These are phyloP conservation scores for Bipolaris bicolor DNA, from an alignment of 2,329 filamentous ascomycete genomes.

Conservation along the genomic window DNA sequence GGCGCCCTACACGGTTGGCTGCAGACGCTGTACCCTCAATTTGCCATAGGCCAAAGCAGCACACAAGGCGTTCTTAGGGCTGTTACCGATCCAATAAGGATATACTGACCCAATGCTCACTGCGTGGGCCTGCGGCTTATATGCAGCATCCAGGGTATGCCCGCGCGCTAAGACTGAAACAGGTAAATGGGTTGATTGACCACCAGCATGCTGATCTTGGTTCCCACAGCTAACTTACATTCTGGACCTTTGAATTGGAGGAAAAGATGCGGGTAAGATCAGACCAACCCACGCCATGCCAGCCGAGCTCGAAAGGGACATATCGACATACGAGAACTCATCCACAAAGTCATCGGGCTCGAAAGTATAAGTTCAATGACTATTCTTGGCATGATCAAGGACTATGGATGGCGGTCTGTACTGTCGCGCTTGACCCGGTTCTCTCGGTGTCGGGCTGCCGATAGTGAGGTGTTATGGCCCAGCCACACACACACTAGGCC, in stretches of 20 bases:
- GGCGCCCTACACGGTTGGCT: neutral
- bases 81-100: slow-evolving; percentile 16
- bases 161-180: slow-evolving; percentile 19
- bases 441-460: slow-evolving; percentile 2
- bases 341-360: neutral
- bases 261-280: too few species aligned
- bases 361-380: neutral
- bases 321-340: neutral
- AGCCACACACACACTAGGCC: slow-evolving; percentile 14
- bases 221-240: slow-evolving; percentile 3
- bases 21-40: neutral
- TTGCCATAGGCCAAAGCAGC: slow-evolving; percentile 13
- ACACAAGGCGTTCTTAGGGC: slow-evolving; percentile 9
- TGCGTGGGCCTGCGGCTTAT: slow-evolving; percentile 22
- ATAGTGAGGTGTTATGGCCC: slow-evolving; percentile 4
- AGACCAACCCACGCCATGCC: neutral
- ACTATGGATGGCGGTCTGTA: slow-evolving; percentile 7
- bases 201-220: slow-evolving; percentile 9
- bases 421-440: slow-evolving; percentile 1
- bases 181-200: slow-evolving; percentile 25
- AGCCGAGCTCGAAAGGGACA: neutral
- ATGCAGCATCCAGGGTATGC: slow-evolving; percentile 11
- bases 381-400: slow-evolving; percentile 9
- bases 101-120: slow-evolving; percentile 7
- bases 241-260: slow-evolving; percentile 2